Evolutionary conservation across 495 filamentous ascomycete genomes (phyloP).

Genomic region (Tricharina praecox): DNA sequence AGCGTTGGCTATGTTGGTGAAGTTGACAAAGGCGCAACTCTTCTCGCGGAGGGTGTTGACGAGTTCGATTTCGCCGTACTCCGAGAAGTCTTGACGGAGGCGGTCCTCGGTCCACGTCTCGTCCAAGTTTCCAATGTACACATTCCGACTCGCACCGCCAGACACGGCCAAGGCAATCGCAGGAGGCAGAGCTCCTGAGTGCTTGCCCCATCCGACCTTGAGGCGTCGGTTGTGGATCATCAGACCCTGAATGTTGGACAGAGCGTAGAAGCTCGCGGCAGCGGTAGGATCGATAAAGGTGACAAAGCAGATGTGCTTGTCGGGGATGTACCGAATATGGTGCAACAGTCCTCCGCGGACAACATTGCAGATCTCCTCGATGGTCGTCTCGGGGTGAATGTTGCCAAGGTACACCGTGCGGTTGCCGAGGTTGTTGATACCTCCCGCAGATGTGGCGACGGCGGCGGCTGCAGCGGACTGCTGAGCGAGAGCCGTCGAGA

Average conservation of each 20-base stretch:
- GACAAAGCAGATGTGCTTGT: slow-evolving; percentile 99
- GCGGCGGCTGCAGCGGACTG: slow-evolving; percentile 94
- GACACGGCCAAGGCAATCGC: slow-evolving; percentile 93
- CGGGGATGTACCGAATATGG: slow-evolving; percentile 96
- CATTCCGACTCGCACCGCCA: slow-evolving; percentile 87
- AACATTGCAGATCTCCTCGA: slow-evolving; percentile 97
- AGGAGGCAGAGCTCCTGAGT: slow-evolving; percentile 89
- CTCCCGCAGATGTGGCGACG: slow-evolving; percentile 88
- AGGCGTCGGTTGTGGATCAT: slow-evolving; percentile 98
- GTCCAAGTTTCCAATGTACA: slow-evolving; percentile 94
- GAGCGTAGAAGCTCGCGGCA: slow-evolving; percentile 89
- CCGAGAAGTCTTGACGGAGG: slow-evolving; percentile 86
- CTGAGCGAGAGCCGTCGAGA: slow-evolving; percentile 87
- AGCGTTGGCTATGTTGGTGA: slow-evolving; percentile 97
- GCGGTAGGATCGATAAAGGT: slow-evolving; percentile 98
- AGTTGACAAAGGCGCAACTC: slow-evolving; percentile 98
- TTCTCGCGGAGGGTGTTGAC: slow-evolving; percentile 95
- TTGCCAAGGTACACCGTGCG: slow-evolving; percentile 96
- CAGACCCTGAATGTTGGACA: slow-evolving; percentile 89
- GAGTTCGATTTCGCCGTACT: slow-evolving; percentile 94
- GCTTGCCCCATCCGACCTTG: slow-evolving; percentile 99
- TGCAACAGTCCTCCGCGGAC: slow-evolving; percentile 85
- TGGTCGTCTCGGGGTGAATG: slow-evolving; percentile 95
- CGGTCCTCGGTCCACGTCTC: slow-evolving; percentile 95
- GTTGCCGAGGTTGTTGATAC: slow-evolving; percentile 93